Evolutionary conservation across 2,329 filamentous ascomycete genomes (phyloP), one percentile per base, ranked within the genome.

Genomic region (Hymenotorrendiella dingleyae): DNA sequence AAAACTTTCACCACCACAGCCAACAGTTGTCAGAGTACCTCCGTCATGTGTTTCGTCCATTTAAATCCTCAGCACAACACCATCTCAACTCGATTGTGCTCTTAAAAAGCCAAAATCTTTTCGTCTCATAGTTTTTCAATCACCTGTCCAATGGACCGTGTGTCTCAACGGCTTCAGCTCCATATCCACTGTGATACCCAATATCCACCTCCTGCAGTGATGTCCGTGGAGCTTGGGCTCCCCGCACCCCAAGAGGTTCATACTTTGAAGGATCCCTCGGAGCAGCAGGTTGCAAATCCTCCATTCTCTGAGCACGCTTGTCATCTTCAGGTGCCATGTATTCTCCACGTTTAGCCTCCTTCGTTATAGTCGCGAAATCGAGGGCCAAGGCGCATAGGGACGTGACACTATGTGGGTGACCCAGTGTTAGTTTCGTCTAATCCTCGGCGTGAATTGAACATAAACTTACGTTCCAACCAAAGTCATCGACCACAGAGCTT

Each of bases 401-500:
- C 10, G 56, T 54, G 4, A 53, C 38, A 3, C 55, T 57, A 32
- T 24, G n/a, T n/a, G n/a, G 6, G 9, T 12, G n/a, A 34, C 8
- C 8, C 8, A 29, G 17, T 19, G 36, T 28, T 19, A 33, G 24
- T 33, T 20, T n/a, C n/a, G n/a, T n/a, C n/a, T n/a, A n/a, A n/a
- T n/a, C n/a, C n/a, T n/a, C n/a, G n/a, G n/a, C n/a, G n/a, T n/a
- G n/a, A n/a, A n/a, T n/a, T n/a, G n/a, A n/a, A n/a, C n/a, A n/a
- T n/a, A 6, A 8, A 53, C 55, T 22, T 46, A 56, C 55, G 54
- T 53, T 17, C 50, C 57, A 35, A 54, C 32, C 23, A 60, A 40
- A 1, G 56, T 55, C 49, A 58, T 58, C 9, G 47, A 35, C 57
- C 57, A 60, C 12, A 60, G 26, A 16, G 52, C 47, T 32, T 59